A percentile compares a stretch with the other conserved stretches of the same genome.
These are phyloP conservation scores for Crinitomyces ghanaensis DNA, from an alignment of 805 yeast genomes.

Conservation along the genomic window DNA sequence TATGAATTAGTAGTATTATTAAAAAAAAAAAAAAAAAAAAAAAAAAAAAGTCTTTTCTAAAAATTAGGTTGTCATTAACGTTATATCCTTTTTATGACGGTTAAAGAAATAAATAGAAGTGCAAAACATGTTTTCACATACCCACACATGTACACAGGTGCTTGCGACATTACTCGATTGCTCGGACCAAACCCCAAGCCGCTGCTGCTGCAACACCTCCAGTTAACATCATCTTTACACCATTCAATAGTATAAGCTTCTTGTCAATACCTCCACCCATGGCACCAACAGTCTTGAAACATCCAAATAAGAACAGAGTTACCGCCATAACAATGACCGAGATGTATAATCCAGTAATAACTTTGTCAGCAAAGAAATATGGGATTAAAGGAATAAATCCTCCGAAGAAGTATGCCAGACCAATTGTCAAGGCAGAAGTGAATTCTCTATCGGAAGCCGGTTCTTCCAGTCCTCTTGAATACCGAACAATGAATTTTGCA, in stretches of 20 bases:
- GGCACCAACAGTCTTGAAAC: conserved; percentile 70
- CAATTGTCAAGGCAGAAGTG: conserved; percentile 82
- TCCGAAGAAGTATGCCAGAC: conserved; percentile 78
- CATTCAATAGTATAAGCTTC: conserved; percentile 44
- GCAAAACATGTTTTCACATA: too few relatives aligned
- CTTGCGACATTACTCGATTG: conserved; percentile 58
- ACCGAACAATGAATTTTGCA: conserved; percentile 78
- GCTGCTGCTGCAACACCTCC: conserved; percentile 98
- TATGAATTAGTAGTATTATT: too few relatives aligned
- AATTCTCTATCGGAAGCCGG: conserved; percentile 89
- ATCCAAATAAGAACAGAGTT: conserved; percentile 82
- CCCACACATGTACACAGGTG: too few relatives aligned
- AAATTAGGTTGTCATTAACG: too few relatives aligned
- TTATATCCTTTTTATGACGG: too few relatives aligned
- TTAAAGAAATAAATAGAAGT: too few relatives aligned
- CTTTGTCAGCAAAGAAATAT: conserved; percentile 71
- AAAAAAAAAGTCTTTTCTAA: too few relatives aligned
- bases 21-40: too few relatives aligned
- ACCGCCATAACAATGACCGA: conserved; percentile 74
- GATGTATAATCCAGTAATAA: conserved; percentile 61
- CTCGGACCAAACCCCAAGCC: conserved; percentile 84
- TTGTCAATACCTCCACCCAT: conserved; percentile 58
- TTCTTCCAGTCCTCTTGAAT: conserved; percentile 87
- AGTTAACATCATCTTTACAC: conserved; percentile 82
- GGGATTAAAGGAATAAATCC: conserved; percentile 89